Evolutionary conservation across 495 filamentous ascomycete species (phyloP), one percentile per base, ranked within the genome.

Genomic region (Neurospora tetrasperma): DNA sequence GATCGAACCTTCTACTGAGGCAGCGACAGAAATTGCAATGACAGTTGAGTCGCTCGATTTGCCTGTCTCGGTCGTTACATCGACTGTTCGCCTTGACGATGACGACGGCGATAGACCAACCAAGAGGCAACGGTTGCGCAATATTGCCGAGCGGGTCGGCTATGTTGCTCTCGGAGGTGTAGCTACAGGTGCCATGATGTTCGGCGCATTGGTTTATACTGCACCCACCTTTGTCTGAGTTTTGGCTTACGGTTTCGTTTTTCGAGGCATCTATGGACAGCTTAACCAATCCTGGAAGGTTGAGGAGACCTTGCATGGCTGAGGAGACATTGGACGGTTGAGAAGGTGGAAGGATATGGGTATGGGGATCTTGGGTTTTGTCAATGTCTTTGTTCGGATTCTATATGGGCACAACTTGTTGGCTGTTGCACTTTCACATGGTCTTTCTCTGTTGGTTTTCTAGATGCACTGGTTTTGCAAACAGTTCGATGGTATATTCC

Each of bases 131-230:
- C 73, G 78, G 39, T n/a, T 84, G 66, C 77, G 74, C 73, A 76
- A 73, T 41, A 69, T 84, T 69, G 77, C 80, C 4, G 83, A 85
- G 73, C 77, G 74, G 40, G 77, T 81, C 9, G 82, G 78, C 9
- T 84, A 81, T 54, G 82, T 77, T 7, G 81, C 82, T 8, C 76
- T 84, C 2, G 83, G 83, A 23, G 83, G 83, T 38, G 78, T 82
- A 41, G 77, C 78, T n/a, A 75, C 83, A 0, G 82, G 82, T 3
- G 79, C 79, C 40, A 79, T 80, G 75, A 75, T 85, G 4, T 76
- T 85, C 48, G 76, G 77, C 5, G 78, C 78, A 7, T 75, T 85
- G 39, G 78, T 84, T 35, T 81, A 81, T 48, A 84, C 83, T 1
- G 83, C 83, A 12, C 83, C 83, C 3, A 80, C 83, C 10, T 81